Percentiles rank a stretch among this genome's conserved stretches.
phyloP scores from a whole-genome alignment of 2,329 filamentous ascomycete genomes.

The Ilyonectria mors-panacis region DNA sequence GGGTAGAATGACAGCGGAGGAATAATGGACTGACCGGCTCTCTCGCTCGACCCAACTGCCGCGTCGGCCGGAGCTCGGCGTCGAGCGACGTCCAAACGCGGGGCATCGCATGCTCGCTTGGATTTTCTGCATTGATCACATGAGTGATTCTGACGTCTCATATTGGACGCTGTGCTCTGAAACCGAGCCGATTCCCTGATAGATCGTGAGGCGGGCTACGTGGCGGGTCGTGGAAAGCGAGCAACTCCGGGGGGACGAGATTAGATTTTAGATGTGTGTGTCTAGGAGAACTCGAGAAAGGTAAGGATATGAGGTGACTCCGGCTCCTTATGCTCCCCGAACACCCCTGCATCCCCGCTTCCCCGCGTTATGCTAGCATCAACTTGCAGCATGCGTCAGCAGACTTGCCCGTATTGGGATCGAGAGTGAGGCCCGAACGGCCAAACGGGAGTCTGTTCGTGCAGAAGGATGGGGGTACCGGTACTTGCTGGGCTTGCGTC shows the following conservation, averaged over 20 bases:
- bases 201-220: neutral
- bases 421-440: conserved; percentile 6
- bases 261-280: neutral
- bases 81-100: conserved; percentile 33
- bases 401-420: conserved; percentile 15
- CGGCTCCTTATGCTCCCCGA: neutral
- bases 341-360: conserved; percentile 23
- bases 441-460: conserved; percentile 5
- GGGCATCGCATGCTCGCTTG: conserved; percentile 45
- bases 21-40: conserved; percentile 32
- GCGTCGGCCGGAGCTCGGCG: conserved; percentile 13
- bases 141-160: conserved; percentile 45
- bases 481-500: neutral
- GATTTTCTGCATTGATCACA: conserved; percentile 46
- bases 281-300: neutral
- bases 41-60: conserved; percentile 23
- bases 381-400: conserved; percentile 18
- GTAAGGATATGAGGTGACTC: conserved; percentile 1
- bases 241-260: neutral
- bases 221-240: neutral
- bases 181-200: neutral
- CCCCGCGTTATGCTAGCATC: conserved; percentile 24
- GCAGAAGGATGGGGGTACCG: neutral
- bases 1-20: neutral
- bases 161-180: conserved; percentile 11